Base-by-base conservation (phyloP, 768 basidiomycete genomes). In the Tylopilus plumbeoviolaceoides region DNA sequence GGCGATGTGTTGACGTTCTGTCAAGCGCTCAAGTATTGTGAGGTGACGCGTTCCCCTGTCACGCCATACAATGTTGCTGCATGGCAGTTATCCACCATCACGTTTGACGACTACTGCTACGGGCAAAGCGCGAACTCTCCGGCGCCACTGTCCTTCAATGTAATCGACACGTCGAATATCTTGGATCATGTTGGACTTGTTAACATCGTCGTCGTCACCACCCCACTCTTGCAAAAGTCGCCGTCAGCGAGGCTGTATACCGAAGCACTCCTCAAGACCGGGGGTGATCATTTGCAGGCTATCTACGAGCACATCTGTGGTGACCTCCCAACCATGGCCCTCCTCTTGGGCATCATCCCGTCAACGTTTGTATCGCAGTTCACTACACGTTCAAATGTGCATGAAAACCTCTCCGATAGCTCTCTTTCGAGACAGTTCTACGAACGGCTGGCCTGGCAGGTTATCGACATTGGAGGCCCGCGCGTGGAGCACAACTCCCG, bases 161-260 rank as follows among this genome's bases (percentile, higher is more conserved):
- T 67, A n/a, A 70, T 69, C 18, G 68, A 69, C 7, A 65, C 68
- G 7, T 70, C 70, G 0, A 69, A 70, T 8, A 21, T 71, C 15
- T 12, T 58, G 30, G 68, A 70, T 20, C 53, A 64, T 6, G 38
- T 53, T 1, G 70, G 68, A 1, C 50, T 70, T 2, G 11, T 70
- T 15, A 69, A 69, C 20, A 5, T 69, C 23, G 39, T 69, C 18
- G 54, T 58, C 15, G 63, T 54, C 8, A 55, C 63, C 2, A 55
- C 50, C 14, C 63, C 66, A 6, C 56, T 69, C 11, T 54, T 71
- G 23, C 15, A 47, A 35, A 54, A 41, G 47, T 49, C 57, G 2
- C 44, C 56, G 10, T 63, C 54, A 0, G 55, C 70, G 15, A 61
- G 60, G 7, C 27, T 70, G 15, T 70, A 68, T 43, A 70, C 66